Evolutionary conservation across 2,329 filamentous ascomycete genomes (phyloP), one percentile per base, ranked within the genome.

Genomic region (Pestalotiopsis fici): DNA sequence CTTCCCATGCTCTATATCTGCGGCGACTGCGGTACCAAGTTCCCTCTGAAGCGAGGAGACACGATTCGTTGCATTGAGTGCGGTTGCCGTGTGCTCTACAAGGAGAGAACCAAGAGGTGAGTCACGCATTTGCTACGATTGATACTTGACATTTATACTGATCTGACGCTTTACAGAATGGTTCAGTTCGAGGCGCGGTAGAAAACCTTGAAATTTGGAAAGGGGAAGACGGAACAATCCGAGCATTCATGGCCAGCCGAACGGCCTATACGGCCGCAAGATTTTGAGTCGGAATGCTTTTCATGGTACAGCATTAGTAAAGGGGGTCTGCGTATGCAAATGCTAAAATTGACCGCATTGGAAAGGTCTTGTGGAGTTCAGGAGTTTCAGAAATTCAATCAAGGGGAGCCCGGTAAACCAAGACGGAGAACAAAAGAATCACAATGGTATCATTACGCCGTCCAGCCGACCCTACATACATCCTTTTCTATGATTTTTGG

Each of bases 171-270:
- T 54, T 15, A 66, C 74, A 97, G 95, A 77, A 98, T 98, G 95
- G 95, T 98, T 64, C 96, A 99, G 83, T 98, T 99, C 77, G 95
- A 99, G 85, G 96, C 96, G 64, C 89, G 95, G 82, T 98, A 81
- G 86, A 70, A 27, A n/a, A 21, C 13, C 28, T 11, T 12, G 13
- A 13, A 7, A 39, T 18, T 37, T 11, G 27, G 28, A 27, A 18
- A 31, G 13, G n/a, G 57, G n/a, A n/a, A 27, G 21, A 60, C 31
- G 15, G 57, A 27, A 15, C 57, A 9, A 35, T n/a, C 13, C 11
- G 31, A 37, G 31, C 28, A 27, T 13, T n/a, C 15, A 21, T 31
- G 9, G 28, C n/a, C 57, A 31, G 27, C 23, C 27, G 15, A 11
- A 15, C 57, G 18, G 27, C n/a, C n/a, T 31, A 35, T 11, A 11